A percentile compares a stretch with the other conserved stretches of the same genome.
These are phyloP conservation scores for Rhododendron vialii DNA, from an alignment of 148 eudicot species.

Conservation along the genomic window DNA sequence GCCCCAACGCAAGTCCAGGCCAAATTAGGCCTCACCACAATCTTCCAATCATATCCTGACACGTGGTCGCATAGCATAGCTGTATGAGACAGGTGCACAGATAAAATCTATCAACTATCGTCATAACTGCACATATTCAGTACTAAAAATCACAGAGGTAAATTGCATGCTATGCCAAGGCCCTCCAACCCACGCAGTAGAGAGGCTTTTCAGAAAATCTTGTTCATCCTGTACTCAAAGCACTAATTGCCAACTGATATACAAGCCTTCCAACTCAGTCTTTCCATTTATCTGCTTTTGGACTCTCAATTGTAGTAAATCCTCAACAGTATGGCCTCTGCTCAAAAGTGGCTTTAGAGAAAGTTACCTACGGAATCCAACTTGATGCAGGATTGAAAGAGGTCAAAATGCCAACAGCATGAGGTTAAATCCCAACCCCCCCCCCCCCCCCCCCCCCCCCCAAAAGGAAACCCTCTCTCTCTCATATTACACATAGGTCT, in stretches of 20 bases:
- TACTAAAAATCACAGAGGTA: neutral
- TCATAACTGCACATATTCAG: neutral
- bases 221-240: neutral
- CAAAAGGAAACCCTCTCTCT: neutral
- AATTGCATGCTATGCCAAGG: neutral
- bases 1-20: neutral
- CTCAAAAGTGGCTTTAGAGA: neutral
- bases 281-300: neutral
- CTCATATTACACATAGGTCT: neutral
- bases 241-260: neutral
- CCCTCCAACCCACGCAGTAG: neutral
- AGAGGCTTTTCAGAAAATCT: neutral
- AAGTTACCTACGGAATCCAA: neutral
- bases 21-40: neutral
- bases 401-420: neutral
- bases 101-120: neutral
- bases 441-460: no score
- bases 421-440: neutral
- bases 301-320: neutral
- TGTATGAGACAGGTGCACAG: neutral
- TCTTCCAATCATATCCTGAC: neutral
- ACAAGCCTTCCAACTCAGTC: neutral
- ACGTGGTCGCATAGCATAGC: neutral
- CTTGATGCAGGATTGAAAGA: neutral
- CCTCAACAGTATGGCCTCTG: neutral